Evolutionary conservation across 352 stramenopile genomes (phyloP), one percentile per base, ranked within the genome.

Genomic region (Globisporangium alternatum): DNA sequence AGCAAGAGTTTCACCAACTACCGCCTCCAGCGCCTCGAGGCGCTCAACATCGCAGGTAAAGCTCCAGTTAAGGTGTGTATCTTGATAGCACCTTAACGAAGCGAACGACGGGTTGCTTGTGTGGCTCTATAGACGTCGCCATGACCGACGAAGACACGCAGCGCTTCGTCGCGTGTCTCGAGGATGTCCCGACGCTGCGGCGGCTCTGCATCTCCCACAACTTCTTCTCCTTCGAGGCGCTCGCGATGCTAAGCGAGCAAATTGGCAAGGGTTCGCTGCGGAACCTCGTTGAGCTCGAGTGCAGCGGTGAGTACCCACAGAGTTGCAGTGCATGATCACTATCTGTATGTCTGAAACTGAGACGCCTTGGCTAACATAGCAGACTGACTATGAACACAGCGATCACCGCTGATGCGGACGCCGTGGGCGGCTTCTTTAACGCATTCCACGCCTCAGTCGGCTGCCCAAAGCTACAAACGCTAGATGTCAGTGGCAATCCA

Each of bases 71-170:
- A 41, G 35, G 9, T 15, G 5, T 17, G 35, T 17, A 41, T 9
- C 1, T 15, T 41, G 25, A 28, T 28, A 28, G 25, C 25, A 28
- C 2, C 25, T 28, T 28, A 28, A 28, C 25, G 25, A 28, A 2
- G 25, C 25, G 25, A 28, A 28, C 25, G 25, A 28, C 25, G 49
- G 13, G 19, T 3, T 21, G n/a, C n/a, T 9, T 3, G 8, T 15
- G 8, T 10, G 39, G 19, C 35, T 21, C 5, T 47, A 22, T 43
- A 81, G 74, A 58, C n/a, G 68, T 75, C 1, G 48, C 52, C 1
- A 86, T 91, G 77, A 82, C 76, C 0, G 60, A 75, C 41, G 73
- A 89, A 65, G 82, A 91, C 54, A 75, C 87, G 37, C 56, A 75
- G 39, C 78, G 78, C 48, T 86, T 91, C 47, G 72, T 88, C 41